Percentiles rank a stretch among this genome's conserved stretches.
phyloP scores from a whole-genome alignment of 2,329 filamentous ascomycete genomes.

The Sarocladiaceae sp. region DNA sequence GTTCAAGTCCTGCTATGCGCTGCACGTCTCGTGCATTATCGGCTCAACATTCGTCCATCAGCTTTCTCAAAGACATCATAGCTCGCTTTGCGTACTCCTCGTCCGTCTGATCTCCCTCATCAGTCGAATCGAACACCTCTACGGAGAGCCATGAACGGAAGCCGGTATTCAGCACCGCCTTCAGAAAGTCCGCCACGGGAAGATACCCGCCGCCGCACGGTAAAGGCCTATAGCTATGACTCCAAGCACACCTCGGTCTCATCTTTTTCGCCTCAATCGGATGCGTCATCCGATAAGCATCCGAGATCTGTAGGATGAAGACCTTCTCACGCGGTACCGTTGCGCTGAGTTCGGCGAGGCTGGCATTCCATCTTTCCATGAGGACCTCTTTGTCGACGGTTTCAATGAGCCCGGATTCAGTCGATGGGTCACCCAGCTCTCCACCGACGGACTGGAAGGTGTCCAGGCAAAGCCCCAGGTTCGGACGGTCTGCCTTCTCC shows the following conservation, averaged over 20 bases:
- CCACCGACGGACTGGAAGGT: conserved; percentile 72
- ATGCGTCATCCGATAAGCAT: conserved; percentile 61
- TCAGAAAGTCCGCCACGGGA: conserved; percentile 60
- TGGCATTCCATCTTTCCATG: conserved; percentile 44
- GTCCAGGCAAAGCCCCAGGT: conserved; percentile 72
- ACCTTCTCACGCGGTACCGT: conserved; percentile 67
- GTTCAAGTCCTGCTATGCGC: too few relatives aligned
- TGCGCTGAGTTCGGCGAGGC: conserved; percentile 48
- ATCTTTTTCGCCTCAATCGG: conserved; percentile 46
- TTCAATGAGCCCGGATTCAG: conserved; percentile 54
- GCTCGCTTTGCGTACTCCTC: conserved; percentile 45
- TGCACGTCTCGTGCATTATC: too few relatives aligned
- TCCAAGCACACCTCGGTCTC: conserved; percentile 64
- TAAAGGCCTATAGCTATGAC: conserved; percentile 64
- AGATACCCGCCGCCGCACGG: conserved; percentile 69
- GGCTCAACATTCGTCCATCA: neutral
- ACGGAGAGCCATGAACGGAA: conserved; percentile 60
- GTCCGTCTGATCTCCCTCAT: conserved; percentile 43
- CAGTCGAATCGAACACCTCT: conserved; percentile 60
- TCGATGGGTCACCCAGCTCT: conserved; percentile 70
- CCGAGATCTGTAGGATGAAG: conserved; percentile 69
- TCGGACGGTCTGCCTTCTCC: conserved; percentile 54
- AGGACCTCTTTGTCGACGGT: conserved; percentile 37
- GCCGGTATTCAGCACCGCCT: conserved; percentile 63
- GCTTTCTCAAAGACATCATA: conserved; percentile 36